Percentiles rank a stretch among this genome's conserved stretches.
phyloP scores from a whole-genome alignment of 345 rosid genomes.

The Heritiera littoralis region DNA sequence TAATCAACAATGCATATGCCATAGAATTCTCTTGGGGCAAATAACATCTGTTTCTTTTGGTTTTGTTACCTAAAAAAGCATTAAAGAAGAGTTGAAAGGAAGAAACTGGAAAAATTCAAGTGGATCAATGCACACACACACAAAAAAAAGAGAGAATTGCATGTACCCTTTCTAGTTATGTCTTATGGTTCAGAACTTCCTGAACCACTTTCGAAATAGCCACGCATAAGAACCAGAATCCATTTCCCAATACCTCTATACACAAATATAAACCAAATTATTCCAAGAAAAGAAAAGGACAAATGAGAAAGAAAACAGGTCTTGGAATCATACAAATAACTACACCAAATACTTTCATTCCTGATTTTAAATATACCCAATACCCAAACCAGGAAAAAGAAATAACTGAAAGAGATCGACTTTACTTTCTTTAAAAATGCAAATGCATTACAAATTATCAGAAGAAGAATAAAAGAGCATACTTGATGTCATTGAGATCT shows the following conservation, averaged over 20 bases:
- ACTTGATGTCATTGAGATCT: conserved; percentile 78
- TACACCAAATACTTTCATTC: too few relatives aligned
- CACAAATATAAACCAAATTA: conserved; percentile 25
- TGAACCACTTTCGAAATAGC: conserved; percentile 51
- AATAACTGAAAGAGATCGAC: background rate
- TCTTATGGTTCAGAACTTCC: conserved; percentile 60
- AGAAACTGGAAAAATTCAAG: conserved; percentile 10
- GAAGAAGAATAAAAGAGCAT: conserved; percentile 26
- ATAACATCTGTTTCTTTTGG: conserved; percentile 55
- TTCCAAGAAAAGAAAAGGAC: conserved; percentile 10
- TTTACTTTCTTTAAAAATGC: conserved; percentile 1
- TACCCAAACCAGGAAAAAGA: background rate
- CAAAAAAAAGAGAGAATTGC: too few relatives aligned
- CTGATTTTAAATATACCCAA: background rate
- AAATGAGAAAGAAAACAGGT: background rate
- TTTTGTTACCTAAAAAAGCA: conserved; percentile 46
- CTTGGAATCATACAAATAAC: background rate
- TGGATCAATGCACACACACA: too few relatives aligned
- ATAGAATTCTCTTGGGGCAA: conserved; percentile 80
- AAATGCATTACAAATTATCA: background rate
- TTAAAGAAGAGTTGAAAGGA: background rate
- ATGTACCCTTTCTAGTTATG: conserved; percentile 42
- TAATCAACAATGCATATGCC: conserved; percentile 78
- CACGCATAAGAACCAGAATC: conserved; percentile 69
- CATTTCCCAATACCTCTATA: conserved; percentile 93